Evolutionary conservation across 352 stramenopile genomes (phyloP), one percentile per base, ranked within the genome.

Genomic region (Saprolegnia diclina): DNA sequence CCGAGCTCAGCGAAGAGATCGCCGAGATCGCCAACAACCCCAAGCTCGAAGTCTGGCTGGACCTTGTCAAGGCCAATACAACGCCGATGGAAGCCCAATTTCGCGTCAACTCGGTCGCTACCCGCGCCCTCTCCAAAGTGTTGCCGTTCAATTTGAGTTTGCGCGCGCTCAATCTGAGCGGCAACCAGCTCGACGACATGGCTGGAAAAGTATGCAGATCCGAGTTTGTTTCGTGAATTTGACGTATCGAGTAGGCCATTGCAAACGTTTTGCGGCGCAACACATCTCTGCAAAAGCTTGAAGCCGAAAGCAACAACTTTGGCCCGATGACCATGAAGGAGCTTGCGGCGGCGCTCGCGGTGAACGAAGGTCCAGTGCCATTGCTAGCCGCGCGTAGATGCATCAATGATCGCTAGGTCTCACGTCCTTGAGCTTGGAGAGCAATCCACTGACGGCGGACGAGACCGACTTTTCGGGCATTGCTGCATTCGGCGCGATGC

Each of bases 381-480:
- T 16, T 21, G 19, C 14, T 14, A 35, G 16, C n/a, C 18, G 16
- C 18, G 18, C 13, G 14, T 38, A 44, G 32, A n/a, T 0, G 11
- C 29, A 62, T 26, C 24, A 2, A 26, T 45, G 11, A 38, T 24
- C 11, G 10, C 1, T 42, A 65, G 56, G 56, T 4, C 37, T 65
- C 24, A 29, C 56, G 9, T 81, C 76, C 21, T 62, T 92, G 50
- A 91, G 77, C 48, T 73, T 92, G 22, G 84, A 92, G 73, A 92
- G 82, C 72, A 92, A 92, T 45, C 81, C 82, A 13, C 74, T 92
- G 22, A 92, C 82, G 0, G 79, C 87, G 70, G 80, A 91, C 70
- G 84, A 92, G 67, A 87, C 86, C 61, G 82, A 92, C 56, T 85
- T 87, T n/a, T 77, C 74, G 0, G 84, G 84, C 16, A 72, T 89